Evolutionary conservation across 768 basidiomycete species (phyloP).

Genomic region (Kwoniella sp.): DNA sequence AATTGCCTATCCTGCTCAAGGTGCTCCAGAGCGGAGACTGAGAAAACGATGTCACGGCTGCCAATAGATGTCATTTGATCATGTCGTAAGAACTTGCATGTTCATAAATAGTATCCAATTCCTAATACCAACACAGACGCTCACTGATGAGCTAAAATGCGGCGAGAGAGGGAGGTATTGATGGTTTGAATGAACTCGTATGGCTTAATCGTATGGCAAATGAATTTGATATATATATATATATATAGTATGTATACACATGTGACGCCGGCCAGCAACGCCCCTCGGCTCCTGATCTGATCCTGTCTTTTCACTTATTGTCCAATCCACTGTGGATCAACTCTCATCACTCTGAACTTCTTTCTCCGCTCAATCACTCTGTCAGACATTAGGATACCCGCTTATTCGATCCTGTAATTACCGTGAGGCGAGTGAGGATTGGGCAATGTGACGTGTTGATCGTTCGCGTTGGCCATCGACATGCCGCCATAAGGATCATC

Average conservation of each 20-base stretch:
- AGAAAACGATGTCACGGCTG: too few species aligned
- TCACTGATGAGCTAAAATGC: background rate
- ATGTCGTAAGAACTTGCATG: background rate
- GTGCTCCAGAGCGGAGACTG: too few species aligned
- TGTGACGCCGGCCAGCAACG: constrained; percentile 3
- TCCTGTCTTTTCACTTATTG: background rate
- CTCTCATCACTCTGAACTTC: too few species aligned
- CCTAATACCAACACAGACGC: background rate
- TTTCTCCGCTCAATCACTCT: too few species aligned
- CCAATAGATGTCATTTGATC: too few species aligned
- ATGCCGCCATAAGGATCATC: constrained; percentile 16
- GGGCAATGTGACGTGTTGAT: constrained; percentile 11
- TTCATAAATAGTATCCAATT: background rate
- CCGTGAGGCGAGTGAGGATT: constrained; percentile 3
- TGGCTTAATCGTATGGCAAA: too few species aligned
- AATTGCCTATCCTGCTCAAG: too few species aligned
- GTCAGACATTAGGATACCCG: background rate
- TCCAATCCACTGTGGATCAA: background rate
- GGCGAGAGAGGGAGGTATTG: too few species aligned
- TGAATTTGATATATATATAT: background rate
- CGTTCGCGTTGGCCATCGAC: constrained; percentile 12
- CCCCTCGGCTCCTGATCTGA: too few species aligned
- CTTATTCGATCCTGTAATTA: constrained; percentile 5
- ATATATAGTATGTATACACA: background rate
- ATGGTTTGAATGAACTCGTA: too few species aligned